phyloP scores from a whole-genome alignment of 208 protist species.

The Trypanosoma rangeli region DNA sequence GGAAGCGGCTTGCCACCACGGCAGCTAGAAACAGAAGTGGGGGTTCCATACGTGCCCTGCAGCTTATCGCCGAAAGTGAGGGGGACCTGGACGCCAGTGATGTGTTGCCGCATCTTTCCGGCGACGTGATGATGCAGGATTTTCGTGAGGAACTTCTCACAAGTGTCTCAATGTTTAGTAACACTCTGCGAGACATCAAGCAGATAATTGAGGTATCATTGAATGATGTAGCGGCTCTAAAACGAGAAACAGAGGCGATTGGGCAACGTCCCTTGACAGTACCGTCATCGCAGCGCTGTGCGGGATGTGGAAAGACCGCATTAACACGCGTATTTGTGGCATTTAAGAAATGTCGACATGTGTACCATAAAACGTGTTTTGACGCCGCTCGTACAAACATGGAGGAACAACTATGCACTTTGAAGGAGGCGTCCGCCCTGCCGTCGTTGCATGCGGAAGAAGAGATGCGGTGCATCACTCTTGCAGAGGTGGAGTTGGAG shows the following conservation, averaged over 20 bases:
- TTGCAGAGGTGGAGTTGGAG: constrained; percentile 11
- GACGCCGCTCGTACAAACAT: constrained; percentile 21
- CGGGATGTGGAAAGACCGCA: constrained; percentile 33
- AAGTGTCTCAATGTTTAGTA: constrained; percentile 31
- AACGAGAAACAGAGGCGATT: constrained; percentile 5
- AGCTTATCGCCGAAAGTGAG: constrained; percentile 35
- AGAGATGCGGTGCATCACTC: neutral
- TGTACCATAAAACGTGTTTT: constrained; percentile 48
- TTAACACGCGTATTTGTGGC: constrained; percentile 39
- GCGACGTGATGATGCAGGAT: constrained; percentile 34
- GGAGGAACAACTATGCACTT: neutral
- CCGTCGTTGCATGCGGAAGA: neutral
- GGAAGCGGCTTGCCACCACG: constrained; percentile 16
- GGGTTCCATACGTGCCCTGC: constrained; percentile 34
- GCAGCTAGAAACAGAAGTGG: constrained; percentile 7
- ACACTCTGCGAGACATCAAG: constrained; percentile 20
- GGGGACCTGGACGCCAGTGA: constrained; percentile 44
- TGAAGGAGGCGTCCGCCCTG: neutral
- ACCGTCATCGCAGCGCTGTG: constrained; percentile 16
- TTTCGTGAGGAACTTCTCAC: constrained; percentile 46
- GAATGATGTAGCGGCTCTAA: constrained; percentile 28
- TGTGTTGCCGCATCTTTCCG: constrained; percentile 42
- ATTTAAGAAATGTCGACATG: constrained; percentile 46
- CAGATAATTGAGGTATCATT: constrained; percentile 25
- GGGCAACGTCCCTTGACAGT: constrained; percentile 2